Conservation (phyloP, 345 rosid genomes). For the Salix arbutifolia region DNA sequence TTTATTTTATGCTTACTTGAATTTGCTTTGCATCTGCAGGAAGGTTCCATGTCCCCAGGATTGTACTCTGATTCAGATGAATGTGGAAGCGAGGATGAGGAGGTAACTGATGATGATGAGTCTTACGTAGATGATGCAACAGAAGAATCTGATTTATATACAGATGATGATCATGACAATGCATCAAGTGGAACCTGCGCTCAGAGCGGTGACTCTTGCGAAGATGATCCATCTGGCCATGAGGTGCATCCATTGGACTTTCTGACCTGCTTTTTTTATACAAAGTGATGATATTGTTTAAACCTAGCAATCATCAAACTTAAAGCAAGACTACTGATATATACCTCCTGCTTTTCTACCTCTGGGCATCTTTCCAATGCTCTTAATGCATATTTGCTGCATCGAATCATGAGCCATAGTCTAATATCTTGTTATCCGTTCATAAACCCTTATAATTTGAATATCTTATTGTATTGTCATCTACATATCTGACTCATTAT, state of each 20-base stretch:
- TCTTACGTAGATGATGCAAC: conserved; percentile 54
- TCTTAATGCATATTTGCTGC: too few species aligned
- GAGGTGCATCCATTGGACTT: conserved; percentile 39
- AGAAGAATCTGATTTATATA: conserved; percentile 48
- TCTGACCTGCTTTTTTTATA: neutral
- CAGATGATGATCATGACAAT: conserved; percentile 52
- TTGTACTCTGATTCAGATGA: conserved; percentile 79
- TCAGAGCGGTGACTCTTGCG: conserved; percentile 39
- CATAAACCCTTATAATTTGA: neutral
- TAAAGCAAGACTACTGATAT: neutral
- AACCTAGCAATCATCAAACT: neutral
- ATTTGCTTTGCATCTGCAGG: conserved; percentile 51
- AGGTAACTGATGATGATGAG: conserved; percentile 74
- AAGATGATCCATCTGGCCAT: conserved; percentile 35
- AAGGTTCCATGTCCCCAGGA: conserved; percentile 65
- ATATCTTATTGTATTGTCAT: neutral
- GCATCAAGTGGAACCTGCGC: conserved; percentile 45
- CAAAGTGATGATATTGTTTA: neutral
- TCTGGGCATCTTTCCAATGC: neutral
- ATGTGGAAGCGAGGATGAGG: conserved; percentile 79
- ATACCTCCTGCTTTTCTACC: neutral
- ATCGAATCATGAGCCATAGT: neutral
- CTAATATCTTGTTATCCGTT: neutral
- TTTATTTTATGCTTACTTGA: conserved; percentile 13
- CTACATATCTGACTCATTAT: neutral